Evolutionary conservation across 2,329 filamentous ascomycete species (phyloP).

Genomic region (Ceratocystis alfenasii): DNA sequence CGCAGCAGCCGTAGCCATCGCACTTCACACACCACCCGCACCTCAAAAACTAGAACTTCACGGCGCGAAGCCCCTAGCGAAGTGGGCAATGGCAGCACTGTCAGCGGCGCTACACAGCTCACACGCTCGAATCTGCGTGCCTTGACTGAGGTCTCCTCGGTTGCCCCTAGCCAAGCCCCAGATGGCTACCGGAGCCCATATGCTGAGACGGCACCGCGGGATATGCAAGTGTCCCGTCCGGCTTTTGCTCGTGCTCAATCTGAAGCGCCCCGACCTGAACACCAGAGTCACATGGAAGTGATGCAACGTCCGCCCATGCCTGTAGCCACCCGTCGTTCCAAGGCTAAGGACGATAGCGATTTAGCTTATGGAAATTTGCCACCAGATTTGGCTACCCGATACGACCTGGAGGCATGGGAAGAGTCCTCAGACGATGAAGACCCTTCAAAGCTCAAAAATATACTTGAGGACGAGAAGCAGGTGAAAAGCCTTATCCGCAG

Average conservation of each 20-base stretch:
- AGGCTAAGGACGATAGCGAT: conserved; percentile 67
- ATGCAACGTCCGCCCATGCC: conserved; percentile 12
- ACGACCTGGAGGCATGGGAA: conserved; percentile 31
- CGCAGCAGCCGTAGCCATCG: conserved; percentile 26
- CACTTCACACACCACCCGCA: conserved; percentile 17
- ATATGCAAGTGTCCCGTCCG: conserved; percentile 26
- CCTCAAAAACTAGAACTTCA: conserved; percentile 21
- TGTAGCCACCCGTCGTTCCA: conserved; percentile 23
- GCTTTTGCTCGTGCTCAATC: conserved; percentile 29
- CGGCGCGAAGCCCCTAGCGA: conserved; percentile 24
- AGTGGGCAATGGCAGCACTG: conserved; percentile 7
- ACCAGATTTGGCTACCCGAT: conserved; percentile 46
- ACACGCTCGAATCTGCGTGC: conserved; percentile 43
- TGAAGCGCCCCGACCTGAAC: conserved; percentile 30
- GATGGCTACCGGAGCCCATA: conserved; percentile 32
- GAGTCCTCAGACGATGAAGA: conserved; percentile 26
- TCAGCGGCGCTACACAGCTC: conserved; percentile 32
- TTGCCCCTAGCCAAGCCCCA: conserved; percentile 31
- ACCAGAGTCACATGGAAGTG: conserved; percentile 32
- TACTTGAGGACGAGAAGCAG: conserved; percentile 41
- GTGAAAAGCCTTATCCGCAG: conserved; percentile 52
- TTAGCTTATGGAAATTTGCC: conserved; percentile 80
- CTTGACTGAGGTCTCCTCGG: conserved; percentile 41
- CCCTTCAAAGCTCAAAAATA: conserved; percentile 35
- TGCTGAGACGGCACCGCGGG: conserved; percentile 33